These are phyloP conservation scores for Salicornia ramosissima DNA, from an alignment of 148 eudicot genomes.

Conservation along the genomic window DNA sequence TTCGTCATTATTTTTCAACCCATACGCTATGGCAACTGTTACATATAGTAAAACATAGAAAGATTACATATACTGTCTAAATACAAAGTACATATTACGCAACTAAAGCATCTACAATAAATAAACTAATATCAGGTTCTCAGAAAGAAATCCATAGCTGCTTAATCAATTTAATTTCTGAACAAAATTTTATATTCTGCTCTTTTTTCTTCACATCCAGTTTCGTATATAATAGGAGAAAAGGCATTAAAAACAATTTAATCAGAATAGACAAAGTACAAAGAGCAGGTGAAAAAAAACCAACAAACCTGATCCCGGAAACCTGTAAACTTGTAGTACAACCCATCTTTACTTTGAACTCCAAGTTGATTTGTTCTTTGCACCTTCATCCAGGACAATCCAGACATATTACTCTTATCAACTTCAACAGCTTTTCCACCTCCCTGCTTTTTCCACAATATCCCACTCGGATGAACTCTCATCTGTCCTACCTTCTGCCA, in stretches of 20 bases:
- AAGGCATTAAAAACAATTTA: not conserved
- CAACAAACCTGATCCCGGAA: conserved; percentile 73
- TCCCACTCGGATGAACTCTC: conserved; percentile 66
- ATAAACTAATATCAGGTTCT: too few species aligned
- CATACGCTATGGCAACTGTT: too few species aligned
- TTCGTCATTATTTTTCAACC: too few species aligned
- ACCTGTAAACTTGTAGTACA: conserved; percentile 81
- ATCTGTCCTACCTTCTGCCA: conserved; percentile 85
- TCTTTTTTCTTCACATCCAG: too few species aligned
- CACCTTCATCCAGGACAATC: conserved; percentile 90
- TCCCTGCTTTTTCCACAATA: conserved; percentile 91
- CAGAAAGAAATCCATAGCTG: too few species aligned
- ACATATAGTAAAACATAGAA: too few species aligned
- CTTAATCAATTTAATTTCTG: too few species aligned
- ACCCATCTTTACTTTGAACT: conserved; percentile 73
- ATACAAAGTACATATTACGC: too few species aligned
- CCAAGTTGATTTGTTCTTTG: conserved; percentile 91
- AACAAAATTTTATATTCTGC: too few species aligned
- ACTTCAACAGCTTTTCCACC: conserved; percentile 94
- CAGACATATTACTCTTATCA: conserved; percentile 56
- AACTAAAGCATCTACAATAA: too few species aligned
- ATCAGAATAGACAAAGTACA: not conserved
- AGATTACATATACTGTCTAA: too few species aligned
- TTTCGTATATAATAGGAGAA: not conserved
- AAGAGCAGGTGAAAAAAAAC: not conserved